Evolutionary conservation across 164 flowering plant species (phyloP).

Genomic region (Tetracentron sinense): DNA sequence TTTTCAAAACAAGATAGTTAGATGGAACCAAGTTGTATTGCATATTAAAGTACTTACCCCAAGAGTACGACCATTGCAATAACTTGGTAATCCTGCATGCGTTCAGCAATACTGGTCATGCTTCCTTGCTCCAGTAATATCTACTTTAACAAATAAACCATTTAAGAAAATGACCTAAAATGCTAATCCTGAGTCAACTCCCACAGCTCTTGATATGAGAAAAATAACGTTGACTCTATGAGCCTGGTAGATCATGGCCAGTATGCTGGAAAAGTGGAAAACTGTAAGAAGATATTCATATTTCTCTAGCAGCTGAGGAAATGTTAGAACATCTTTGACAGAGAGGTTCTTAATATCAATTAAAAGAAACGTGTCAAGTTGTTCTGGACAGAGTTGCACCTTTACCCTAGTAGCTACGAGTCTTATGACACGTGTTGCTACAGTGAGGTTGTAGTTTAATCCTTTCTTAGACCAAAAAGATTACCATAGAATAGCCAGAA

Average conservation of each 20-base stretch:
- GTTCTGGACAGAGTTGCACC: too few species aligned
- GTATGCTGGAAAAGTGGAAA: background rate
- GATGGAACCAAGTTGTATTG: background rate
- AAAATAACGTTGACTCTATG: background rate
- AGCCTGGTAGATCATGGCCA: background rate
- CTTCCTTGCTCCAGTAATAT: conserved; percentile 61
- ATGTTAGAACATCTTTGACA: too few species aligned
- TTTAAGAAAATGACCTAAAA: background rate
- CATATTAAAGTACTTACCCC: conserved; percentile 48
- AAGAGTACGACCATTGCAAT: conserved; percentile 79
- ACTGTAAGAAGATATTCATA: too few species aligned
- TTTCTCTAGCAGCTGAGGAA: too few species aligned
- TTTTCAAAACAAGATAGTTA: conserved; percentile 1
- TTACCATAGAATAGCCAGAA: too few species aligned
- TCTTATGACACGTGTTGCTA: too few species aligned
- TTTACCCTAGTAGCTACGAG: too few species aligned
- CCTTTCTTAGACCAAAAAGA: too few species aligned
- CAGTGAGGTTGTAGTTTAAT: too few species aligned
- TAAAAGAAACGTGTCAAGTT: too few species aligned
- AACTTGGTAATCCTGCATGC: conserved; percentile 84
- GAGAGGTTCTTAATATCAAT: too few species aligned
- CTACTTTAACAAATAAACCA: conserved; percentile 29
- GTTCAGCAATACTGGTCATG: conserved; percentile 37
- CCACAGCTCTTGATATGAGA: background rate
- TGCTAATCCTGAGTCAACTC: background rate